Evolutionary conservation across 2,329 filamentous ascomycete species (phyloP), one percentile per base, ranked within the genome.

Genomic region (Cordyceps farinosa): DNA sequence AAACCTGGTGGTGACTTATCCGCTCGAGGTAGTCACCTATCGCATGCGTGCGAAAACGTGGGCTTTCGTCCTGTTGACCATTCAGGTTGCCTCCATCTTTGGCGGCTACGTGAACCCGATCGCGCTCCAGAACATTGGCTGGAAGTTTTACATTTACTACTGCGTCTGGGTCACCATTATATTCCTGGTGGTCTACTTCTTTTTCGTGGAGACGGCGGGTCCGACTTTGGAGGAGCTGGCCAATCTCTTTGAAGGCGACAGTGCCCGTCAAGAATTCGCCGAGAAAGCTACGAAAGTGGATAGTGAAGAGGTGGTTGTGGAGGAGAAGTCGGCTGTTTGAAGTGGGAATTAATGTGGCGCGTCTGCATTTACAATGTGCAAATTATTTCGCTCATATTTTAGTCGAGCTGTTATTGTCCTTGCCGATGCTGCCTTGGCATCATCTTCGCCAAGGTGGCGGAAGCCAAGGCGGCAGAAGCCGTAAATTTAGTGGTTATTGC

Each of bases 71-170:
- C 70, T 79, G 0, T 68, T 78, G 30, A 76, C 73, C 0, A 78
- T 78, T 30, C 74, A 78, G 7, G 72, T 74, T 1, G 67, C 75
- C 2, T 71, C 71, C 15, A 76, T 78, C 45, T 77, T 78, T 56
- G 74, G 73, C 32, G 71, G 72, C 2, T 79, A 77, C 15, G 76
- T 78, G 47, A 79, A 78, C 57, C 76, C 77, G 0, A 72, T 78
- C 22, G 75, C 70, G 0, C 67, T 79, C 2, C 67, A 76, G 44
- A 70, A 68, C 5, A 74, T 79, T 30, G 74, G 74, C 3, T 78
- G 76, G 76, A 77, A 72, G 64, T 77, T 75, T 56, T 79, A 78
- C 70, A 75, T 77, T 29, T 76, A 75, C 64, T 78, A 77, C 67
- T 77, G 75, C 58, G 70, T 76, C 40, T 77, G 75, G 75, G 71